Evolutionary conservation across 805 yeast species (phyloP).

Genomic region (Zygosaccharomyces rouxii): DNA sequence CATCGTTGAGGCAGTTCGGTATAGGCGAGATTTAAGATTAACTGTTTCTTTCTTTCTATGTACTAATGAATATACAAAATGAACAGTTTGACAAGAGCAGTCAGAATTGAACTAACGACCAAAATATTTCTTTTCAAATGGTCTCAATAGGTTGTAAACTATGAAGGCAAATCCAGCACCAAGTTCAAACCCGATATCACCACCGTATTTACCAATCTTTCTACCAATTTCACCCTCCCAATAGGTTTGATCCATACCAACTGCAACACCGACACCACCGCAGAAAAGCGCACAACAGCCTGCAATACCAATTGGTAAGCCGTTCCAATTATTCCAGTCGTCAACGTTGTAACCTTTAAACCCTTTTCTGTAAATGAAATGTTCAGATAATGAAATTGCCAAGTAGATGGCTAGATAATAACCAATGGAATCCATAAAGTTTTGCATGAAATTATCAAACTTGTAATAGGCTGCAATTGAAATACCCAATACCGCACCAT

Average conservation of each 20-base stretch:
- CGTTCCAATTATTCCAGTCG: slow-evolving; percentile 51
- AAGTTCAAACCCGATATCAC: slow-evolving; percentile 80
- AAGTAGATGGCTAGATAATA: slow-evolving; percentile 87
- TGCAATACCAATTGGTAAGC: slow-evolving; percentile 71
- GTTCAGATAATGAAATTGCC: slow-evolving; percentile 70
- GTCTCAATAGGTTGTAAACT: slow-evolving; percentile 56
- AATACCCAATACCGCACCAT: slow-evolving; percentile 72
- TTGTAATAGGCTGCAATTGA: slow-evolving; percentile 82
- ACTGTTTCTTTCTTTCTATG: not conserved
- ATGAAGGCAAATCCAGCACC: slow-evolving; percentile 64
- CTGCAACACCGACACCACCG: slow-evolving; percentile 78
- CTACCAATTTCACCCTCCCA: slow-evolving; percentile 65
- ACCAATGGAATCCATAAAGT: slow-evolving; percentile 87
- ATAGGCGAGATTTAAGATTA: no score
- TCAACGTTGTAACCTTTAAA: slow-evolving; percentile 56
- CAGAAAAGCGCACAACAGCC: slow-evolving; percentile 74
- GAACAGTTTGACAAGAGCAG: not conserved
- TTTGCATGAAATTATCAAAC: slow-evolving; percentile 68
- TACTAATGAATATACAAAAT: not conserved
- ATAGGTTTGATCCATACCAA: slow-evolving; percentile 88
- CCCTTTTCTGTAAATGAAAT: slow-evolving; percentile 71
- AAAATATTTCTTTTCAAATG: slow-evolving; percentile 62
- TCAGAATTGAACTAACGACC: slow-evolving; percentile 37
- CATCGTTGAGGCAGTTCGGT: not conserved
- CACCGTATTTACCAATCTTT: slow-evolving; percentile 47